Conservation (phyloP, 768 basidiomycete species). For the Exidia glandulosa region DNA sequence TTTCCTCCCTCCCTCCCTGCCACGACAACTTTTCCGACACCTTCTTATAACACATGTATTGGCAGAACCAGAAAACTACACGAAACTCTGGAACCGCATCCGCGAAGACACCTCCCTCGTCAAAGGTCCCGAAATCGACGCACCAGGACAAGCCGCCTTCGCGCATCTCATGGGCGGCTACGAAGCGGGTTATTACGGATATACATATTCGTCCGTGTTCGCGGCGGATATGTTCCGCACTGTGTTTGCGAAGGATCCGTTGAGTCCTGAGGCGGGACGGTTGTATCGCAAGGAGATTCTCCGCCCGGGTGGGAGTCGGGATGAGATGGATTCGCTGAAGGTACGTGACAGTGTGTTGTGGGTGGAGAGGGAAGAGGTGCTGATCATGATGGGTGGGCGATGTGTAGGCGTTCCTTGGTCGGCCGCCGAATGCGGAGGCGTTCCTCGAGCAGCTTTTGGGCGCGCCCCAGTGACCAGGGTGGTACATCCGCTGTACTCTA, state of each 20-base stretch:
- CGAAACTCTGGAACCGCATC: constrained; percentile 64
- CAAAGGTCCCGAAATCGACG: constrained; percentile 38
- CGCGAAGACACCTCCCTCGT: constrained; percentile 63
- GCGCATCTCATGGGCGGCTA: constrained; percentile 71
- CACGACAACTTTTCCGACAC: not conserved
- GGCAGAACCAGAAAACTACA: constrained; percentile 36
- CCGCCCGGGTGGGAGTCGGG: constrained; percentile 59
- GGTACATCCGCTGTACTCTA: too few relatives aligned
- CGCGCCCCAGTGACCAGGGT: not conserved
- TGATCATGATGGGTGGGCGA: not conserved
- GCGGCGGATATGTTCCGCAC: constrained; percentile 54
- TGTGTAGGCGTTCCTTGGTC: constrained; percentile 62
- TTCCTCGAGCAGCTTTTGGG: constrained; percentile 61
- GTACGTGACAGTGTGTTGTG: constrained; percentile 21
- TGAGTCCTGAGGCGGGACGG: constrained; percentile 32
- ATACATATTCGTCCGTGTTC: constrained; percentile 61
- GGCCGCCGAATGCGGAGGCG: constrained; percentile 62
- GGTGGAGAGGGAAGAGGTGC: not conserved
- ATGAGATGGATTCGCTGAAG: constrained; percentile 68
- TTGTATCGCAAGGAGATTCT: constrained; percentile 69
- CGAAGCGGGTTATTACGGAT: constrained; percentile 60
- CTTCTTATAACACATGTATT: constrained; percentile 2
- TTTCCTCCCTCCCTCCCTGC: not conserved
- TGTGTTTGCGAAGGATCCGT: constrained; percentile 70
- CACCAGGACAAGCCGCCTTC: constrained; percentile 65